Evolutionary conservation across 768 basidiomycete species (phyloP), one percentile per base, ranked within the genome.

Genomic region (Russula olivacea): DNA sequence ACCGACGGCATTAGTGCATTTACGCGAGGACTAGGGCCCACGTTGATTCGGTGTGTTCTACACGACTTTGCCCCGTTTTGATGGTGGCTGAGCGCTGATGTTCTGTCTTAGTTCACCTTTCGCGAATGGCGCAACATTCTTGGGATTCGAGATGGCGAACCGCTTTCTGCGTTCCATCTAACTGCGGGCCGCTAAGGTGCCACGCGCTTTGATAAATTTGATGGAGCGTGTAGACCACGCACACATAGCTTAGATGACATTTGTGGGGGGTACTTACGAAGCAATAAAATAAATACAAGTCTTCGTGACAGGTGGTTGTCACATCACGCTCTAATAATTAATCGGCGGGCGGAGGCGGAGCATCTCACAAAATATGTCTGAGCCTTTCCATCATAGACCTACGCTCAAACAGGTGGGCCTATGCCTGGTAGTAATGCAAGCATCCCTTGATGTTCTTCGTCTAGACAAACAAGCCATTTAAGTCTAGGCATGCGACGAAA

Each of bases 71-170:
- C 36, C 55, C 34, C 45, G 25, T 58, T 63, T 55, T 55, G 49
- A 59, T 66, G 15, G 49, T 55, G 52, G 54, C 55, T 43, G 38
- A 17, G 38, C 15, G 38, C 38, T 40, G 56, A 48, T 61, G 59
- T 25, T 50, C 58, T 50, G 40, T 43, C 23, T 55, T 49, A 94
- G 92, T 69, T 94, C 92, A 2, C 95, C 94, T 0, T 96, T 97
- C 70, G 95, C 95, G 12, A 98, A 98, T 69, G 96, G 94, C 21
- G 93, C 93, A 1, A 98, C 96, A 0, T 98, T 98, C 81, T 83
- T 96, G 61, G 94, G 92, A 1, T 98, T 94, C 70, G 96, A 98
- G 79, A 80, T 98, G 76, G 92, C 91, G 49, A 93, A 85, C 75
- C 82, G 93, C 51, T 66, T 84, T 48, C 75, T 91, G 63, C 84